Conservation (phyloP, 805 yeast genomes). For the Wickerhamiella alocasiicola region DNA sequence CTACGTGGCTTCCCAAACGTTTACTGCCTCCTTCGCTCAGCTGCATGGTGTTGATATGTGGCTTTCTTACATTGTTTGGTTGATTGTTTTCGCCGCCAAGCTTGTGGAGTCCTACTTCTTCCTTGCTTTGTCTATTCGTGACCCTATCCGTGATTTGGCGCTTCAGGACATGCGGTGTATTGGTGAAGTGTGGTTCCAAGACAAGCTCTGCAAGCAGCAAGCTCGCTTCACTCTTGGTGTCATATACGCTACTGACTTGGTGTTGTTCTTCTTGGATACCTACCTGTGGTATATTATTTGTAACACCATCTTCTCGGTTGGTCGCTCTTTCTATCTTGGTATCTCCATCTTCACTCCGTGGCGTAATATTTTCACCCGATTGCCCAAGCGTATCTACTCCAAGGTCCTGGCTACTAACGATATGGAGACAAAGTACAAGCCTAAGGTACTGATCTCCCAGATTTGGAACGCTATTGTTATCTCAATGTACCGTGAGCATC, state of each 20-base stretch:
- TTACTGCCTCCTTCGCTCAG: slow-evolving; percentile 80
- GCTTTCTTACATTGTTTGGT: slow-evolving; percentile 90
- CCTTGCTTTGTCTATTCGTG: slow-evolving; percentile 77
- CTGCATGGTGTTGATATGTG: slow-evolving; percentile 86
- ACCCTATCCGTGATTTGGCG: slow-evolving; percentile 84
- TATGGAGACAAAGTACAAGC: slow-evolving; percentile 98
- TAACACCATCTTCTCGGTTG: slow-evolving; percentile 91
- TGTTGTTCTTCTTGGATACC: slow-evolving; percentile 96
- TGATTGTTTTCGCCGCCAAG: slow-evolving; percentile 78
- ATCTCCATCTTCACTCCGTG: slow-evolving; percentile 97
- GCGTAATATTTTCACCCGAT: slow-evolving; percentile 96
- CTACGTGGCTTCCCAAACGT: slow-evolving; percentile 87
- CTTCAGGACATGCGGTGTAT: slow-evolving; percentile 82
- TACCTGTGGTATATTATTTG: slow-evolving; percentile 96
- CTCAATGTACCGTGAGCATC: slow-evolving; percentile 99
- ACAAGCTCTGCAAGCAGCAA: slow-evolving; percentile 66
- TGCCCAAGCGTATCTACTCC: slow-evolving; percentile 98
- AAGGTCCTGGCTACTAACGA: slow-evolving; percentile 96
- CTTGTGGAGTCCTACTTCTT: slow-evolving; percentile 84
- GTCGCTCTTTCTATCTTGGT: slow-evolving; percentile 97
- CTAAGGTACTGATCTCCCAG: slow-evolving; percentile 94
- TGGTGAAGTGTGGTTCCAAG: slow-evolving; percentile 88
- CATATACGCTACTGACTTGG: slow-evolving; percentile 85
- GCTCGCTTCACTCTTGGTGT: slow-evolving; percentile 80
- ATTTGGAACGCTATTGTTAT: slow-evolving; percentile 99